These are phyloP conservation scores for Jacaranda copaia DNA, from an alignment of 257 asterid species.

Conservation along the genomic window DNA sequence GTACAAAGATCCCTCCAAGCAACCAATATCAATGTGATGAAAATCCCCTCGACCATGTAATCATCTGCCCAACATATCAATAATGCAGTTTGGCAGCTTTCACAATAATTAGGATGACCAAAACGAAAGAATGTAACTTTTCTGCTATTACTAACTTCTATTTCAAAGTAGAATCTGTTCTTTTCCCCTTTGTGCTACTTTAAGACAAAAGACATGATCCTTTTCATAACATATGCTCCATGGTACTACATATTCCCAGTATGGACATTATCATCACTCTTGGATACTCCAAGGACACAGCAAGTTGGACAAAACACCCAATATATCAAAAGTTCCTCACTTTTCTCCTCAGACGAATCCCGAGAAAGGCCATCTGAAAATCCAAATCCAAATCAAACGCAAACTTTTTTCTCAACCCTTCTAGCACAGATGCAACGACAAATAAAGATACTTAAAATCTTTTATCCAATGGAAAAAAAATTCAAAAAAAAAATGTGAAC, in stretches of 20 bases:
- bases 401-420: background rate
- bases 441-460: background rate
- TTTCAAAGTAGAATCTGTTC: conserved; percentile 13
- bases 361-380: conserved; percentile 32
- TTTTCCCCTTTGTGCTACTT: conserved; percentile 24
- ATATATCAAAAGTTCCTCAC: conserved; percentile 25
- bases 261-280: conserved; percentile 21
- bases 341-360: conserved; percentile 37
- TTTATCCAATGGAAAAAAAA: background rate
- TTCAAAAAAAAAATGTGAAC: conserved; percentile 7
- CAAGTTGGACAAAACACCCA: conserved; percentile 18
- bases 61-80: conserved; percentile 32
- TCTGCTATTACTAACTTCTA: background rate
- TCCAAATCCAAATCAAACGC: conserved; percentile 32
- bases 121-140: conserved; percentile 1
- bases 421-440: conserved; percentile 14
- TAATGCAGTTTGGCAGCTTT: conserved; percentile 33
- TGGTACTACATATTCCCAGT: conserved; percentile 18
- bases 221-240: conserved; percentile 11
- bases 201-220: conserved; percentile 24
- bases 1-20: conserved; percentile 29
- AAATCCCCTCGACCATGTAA: conserved; percentile 3
- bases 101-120: conserved; percentile 16
- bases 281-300: conserved; percentile 11
- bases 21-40: conserved; percentile 5